Evolutionary conservation across 768 basidiomycete species (phyloP).

Genomic region (Crepidotus variabilis): DNA sequence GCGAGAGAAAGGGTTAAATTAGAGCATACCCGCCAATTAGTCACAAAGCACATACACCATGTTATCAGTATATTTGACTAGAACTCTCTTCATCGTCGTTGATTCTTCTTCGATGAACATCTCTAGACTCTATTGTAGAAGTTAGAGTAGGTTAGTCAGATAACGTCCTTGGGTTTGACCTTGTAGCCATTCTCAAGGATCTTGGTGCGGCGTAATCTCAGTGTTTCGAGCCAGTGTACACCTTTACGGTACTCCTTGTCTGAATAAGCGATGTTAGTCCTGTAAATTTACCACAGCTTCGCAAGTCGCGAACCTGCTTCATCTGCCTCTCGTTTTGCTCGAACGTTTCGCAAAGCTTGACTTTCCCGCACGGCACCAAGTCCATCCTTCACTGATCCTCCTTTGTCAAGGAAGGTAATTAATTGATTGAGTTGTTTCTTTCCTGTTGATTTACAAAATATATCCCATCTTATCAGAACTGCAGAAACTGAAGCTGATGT

Average conservation of each 20-base stretch:
- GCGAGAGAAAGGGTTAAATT: background rate
- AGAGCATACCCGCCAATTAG: background rate
- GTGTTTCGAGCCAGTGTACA: conserved; percentile 90
- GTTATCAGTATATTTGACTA: conserved; percentile 78
- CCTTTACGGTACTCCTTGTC: conserved; percentile 90
- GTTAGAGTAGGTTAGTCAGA: background rate
- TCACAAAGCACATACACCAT: conserved; percentile 54
- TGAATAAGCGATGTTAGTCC: conserved; percentile 18
- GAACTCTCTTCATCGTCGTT: conserved; percentile 52
- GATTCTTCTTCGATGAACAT: conserved; percentile 74
- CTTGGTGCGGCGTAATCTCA: conserved; percentile 77
- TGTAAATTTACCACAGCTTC: too few relatives aligned
- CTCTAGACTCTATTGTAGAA: conserved; percentile 62
- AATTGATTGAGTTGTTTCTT: conserved; percentile 86
- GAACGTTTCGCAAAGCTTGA: conserved; percentile 68
- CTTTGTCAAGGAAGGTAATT: conserved; percentile 82
- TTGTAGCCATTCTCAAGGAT: conserved; percentile 80
- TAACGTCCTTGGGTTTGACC: conserved; percentile 33
- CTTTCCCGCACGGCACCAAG: conserved; percentile 53
- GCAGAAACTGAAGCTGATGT: background rate
- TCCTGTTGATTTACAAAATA: conserved; percentile 34
- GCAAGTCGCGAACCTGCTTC: conserved; percentile 66
- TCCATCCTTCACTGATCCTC: conserved; percentile 58
- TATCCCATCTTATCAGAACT: background rate
- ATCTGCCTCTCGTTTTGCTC: conserved; percentile 85